phyloP scores from a whole-genome alignment of 768 basidiomycete genomes.

The Naganishia vishniacii region DNA sequence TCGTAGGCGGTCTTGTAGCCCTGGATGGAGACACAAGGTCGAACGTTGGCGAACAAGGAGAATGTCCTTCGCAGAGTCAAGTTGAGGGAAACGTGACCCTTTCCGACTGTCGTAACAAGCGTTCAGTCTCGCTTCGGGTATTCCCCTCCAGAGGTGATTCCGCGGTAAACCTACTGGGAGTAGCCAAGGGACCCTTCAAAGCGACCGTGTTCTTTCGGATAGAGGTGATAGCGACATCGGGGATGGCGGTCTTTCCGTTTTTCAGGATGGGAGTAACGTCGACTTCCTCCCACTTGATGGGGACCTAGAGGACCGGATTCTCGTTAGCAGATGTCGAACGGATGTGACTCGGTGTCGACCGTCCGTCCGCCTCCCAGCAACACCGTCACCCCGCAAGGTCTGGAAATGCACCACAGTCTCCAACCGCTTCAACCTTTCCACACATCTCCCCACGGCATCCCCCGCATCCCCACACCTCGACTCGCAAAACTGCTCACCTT shows the following conservation, averaged over 20 bases:
- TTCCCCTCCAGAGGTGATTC: too few relatives aligned
- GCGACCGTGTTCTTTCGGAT: constrained; percentile 97
- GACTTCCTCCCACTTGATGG: constrained; percentile 99
- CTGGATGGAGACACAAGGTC: constrained; percentile 89
- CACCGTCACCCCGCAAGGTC: too few relatives aligned
- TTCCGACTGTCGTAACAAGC: constrained; percentile 66
- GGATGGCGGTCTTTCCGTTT: constrained; percentile 94
- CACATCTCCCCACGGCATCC: too few relatives aligned
- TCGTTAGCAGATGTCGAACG: too few relatives aligned
- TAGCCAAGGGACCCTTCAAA: constrained; percentile 94
- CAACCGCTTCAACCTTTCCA: too few relatives aligned
- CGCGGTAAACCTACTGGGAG: constrained; percentile 91
- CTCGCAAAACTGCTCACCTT: constrained; percentile 51
- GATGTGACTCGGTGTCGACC: too few relatives aligned
- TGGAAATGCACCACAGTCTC: too few relatives aligned
- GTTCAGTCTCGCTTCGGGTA: too few relatives aligned
- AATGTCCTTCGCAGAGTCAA: constrained; percentile 94
- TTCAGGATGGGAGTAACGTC: constrained; percentile 89
- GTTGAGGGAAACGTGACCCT: constrained; percentile 97
- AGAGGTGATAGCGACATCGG: constrained; percentile 79
- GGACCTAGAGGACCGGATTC: constrained; percentile 55
- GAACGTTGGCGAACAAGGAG: constrained; percentile 96
- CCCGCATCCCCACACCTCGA: not conserved
- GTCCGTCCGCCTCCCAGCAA: too few relatives aligned
- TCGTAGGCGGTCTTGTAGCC: constrained; percentile 99